Evolutionary conservation across 192 early-diverging fungal species (phyloP).

Genomic region (Entomortierella beljakovae): DNA sequence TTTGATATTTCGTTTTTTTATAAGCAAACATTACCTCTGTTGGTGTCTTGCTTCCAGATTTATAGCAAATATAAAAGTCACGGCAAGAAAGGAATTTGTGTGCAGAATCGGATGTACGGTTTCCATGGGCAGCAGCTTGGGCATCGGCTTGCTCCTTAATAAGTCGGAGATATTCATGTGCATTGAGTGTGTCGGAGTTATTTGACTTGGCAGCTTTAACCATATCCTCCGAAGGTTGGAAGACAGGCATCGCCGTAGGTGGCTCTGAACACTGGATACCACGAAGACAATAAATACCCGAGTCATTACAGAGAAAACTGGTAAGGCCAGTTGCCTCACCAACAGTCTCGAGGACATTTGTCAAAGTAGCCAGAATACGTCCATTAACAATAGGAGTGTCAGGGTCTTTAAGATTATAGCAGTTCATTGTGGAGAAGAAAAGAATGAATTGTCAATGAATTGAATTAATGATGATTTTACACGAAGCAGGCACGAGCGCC

Average conservation of each 20-base stretch:
- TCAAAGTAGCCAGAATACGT: slow-evolving; percentile 34
- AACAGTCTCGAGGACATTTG: slow-evolving; percentile 48
- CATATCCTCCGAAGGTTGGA: slow-evolving; percentile 26
- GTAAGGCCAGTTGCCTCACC: slow-evolving; percentile 28
- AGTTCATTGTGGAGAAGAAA: not conserved
- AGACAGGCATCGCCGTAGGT: slow-evolving; percentile 52
- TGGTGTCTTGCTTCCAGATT: slow-evolving; percentile 39
- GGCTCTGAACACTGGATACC: slow-evolving; percentile 29
- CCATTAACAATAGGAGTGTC: slow-evolving; percentile 53
- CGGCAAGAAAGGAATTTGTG: slow-evolving; percentile 50
- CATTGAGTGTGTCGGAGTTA: not conserved
- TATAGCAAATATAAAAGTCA: slow-evolving; percentile 61
- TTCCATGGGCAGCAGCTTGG: slow-evolving; percentile 8
- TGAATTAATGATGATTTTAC: not conserved
- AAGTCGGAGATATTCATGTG: slow-evolving; percentile 1
- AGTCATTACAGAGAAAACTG: slow-evolving; percentile 40
- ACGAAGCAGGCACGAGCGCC: too few species aligned
- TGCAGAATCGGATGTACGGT: not conserved
- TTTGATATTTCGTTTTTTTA: not conserved
- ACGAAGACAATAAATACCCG: slow-evolving; percentile 42
- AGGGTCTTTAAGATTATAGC: slow-evolving; percentile 43
- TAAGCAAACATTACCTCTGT: slow-evolving; percentile 20
- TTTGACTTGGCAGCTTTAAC: not conserved
- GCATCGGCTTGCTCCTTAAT: slow-evolving; percentile 18
- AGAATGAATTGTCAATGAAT: not conserved